Evolutionary conservation across 371 early-diverging fungal genomes (phyloP).

Genomic region (Mortierella sp.): DNA sequence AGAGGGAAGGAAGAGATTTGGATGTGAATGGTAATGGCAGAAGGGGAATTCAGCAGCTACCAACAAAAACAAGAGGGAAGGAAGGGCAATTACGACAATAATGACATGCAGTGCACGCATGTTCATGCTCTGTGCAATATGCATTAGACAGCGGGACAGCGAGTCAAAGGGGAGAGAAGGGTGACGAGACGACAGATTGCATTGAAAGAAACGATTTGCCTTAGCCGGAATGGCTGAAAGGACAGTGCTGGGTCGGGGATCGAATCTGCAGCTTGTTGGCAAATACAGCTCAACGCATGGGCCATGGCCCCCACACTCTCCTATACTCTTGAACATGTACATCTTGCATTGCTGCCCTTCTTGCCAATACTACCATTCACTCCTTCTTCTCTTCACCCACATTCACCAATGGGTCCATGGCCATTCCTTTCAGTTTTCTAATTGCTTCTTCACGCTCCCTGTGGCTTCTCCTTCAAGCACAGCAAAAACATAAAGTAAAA

Average conservation of each 20-base stretch:
- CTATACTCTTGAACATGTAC: not conserved
- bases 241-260: not conserved
- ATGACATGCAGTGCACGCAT: conserved; percentile 7
- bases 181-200: not conserved
- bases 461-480: not conserved
- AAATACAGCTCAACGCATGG: not conserved
- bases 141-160: not conserved
- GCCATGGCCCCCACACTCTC: not conserved
- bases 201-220: not conserved
- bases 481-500: not conserved
- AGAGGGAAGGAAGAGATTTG: not conserved
- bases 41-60: not conserved
- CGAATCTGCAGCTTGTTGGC: not conserved
- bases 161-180: not conserved
- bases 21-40: too few relatives aligned
- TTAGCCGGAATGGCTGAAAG: not conserved
- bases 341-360: not conserved
- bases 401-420: not conserved
- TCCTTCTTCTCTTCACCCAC: not conserved
- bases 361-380: not conserved
- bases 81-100: not conserved
- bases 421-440: not conserved
- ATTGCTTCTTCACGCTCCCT: not conserved
- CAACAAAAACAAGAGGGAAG: not conserved
- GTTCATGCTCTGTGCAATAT: not conserved